phyloP scores from a whole-genome alignment of 352 stramenopile genomes.

The Phytophthora gonapodyides region DNA sequence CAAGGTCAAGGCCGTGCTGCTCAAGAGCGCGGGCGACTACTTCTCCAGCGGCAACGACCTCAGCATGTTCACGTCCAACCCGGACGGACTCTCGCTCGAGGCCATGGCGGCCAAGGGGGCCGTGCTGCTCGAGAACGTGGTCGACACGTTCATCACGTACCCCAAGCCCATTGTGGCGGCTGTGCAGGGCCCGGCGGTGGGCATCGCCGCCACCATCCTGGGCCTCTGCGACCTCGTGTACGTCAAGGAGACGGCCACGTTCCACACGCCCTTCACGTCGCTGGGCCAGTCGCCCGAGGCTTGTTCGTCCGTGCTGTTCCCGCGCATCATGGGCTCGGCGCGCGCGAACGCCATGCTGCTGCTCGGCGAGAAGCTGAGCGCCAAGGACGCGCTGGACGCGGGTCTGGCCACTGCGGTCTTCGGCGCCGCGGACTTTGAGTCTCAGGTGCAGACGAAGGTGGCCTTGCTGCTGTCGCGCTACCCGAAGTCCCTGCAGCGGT shows the following conservation, averaged over 20 bases:
- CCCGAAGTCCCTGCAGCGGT: constrained; percentile 63
- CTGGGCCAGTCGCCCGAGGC: constrained; percentile 91
- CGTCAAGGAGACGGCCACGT: constrained; percentile 81
- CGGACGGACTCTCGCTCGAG: constrained; percentile 57
- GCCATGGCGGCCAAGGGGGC: constrained; percentile 61
- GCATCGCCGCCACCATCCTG: constrained; percentile 89
- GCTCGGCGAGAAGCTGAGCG: constrained; percentile 84
- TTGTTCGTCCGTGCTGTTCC: constrained; percentile 89
- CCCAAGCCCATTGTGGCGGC: constrained; percentile 90
- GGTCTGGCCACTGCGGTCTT: constrained; percentile 65
- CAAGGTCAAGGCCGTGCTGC: constrained; percentile 79
- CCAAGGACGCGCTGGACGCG: constrained; percentile 48
- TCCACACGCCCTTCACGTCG: constrained; percentile 93
- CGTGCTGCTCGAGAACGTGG: constrained; percentile 62
- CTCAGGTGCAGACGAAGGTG: constrained; percentile 57
- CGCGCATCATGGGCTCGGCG: constrained; percentile 82
- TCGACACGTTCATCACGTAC: constrained; percentile 85
- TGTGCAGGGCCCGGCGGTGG: constrained; percentile 91
- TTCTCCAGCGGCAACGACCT: constrained; percentile 93
- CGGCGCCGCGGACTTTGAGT: constrained; percentile 64
- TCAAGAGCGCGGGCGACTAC: constrained; percentile 86
- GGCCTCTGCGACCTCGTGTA: constrained; percentile 92
- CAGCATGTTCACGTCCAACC: constrained; percentile 74
- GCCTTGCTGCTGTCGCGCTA: constrained; percentile 69
- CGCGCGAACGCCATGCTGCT: constrained; percentile 90